A percentile compares a stretch with the other conserved stretches of the same genome.
phyloP scores from a whole-genome alignment of 305 asterid species.

The Solanum hybrid region DNA sequence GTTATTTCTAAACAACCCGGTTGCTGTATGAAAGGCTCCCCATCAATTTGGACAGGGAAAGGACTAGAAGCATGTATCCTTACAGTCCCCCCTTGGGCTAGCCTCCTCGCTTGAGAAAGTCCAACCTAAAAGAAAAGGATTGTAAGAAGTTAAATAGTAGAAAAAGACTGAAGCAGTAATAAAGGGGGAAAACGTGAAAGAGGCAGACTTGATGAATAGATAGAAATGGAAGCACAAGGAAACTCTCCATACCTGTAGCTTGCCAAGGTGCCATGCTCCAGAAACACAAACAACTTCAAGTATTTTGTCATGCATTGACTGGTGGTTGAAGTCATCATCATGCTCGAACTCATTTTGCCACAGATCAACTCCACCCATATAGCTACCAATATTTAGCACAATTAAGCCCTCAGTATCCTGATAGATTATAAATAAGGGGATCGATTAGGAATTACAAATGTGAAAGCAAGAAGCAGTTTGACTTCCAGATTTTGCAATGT shows the following conservation, averaged over 20 bases:
- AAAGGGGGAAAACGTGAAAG: not conserved
- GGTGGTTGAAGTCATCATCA: slow-evolving; percentile 61
- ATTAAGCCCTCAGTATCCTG: slow-evolving; percentile 82
- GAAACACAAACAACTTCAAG: slow-evolving; percentile 83
- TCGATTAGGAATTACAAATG: not conserved
- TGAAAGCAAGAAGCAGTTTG: not conserved
- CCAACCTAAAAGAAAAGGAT: slow-evolving; percentile 48
- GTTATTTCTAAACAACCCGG: slow-evolving; percentile 78
- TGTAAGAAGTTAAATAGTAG: not conserved
- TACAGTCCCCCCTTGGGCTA: slow-evolving; percentile 68
- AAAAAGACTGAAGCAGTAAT: not conserved
- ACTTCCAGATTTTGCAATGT: slow-evolving; percentile 9
- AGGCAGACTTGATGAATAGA: not conserved
- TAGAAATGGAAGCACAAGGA: not conserved
- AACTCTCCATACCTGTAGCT: slow-evolving; percentile 51
- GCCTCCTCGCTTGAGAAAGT: slow-evolving; percentile 80
- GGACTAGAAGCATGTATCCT: slow-evolving; percentile 64
- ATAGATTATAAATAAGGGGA: slow-evolving; percentile 4
- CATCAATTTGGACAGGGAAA: slow-evolving; percentile 82
- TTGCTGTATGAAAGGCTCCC: slow-evolving; percentile 80
- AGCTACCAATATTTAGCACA: slow-evolving; percentile 82
- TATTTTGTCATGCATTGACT: slow-evolving; percentile 69
- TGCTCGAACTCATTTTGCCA: slow-evolving; percentile 86
- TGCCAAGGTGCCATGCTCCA: slow-evolving; percentile 93
- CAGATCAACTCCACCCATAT: slow-evolving; percentile 89